Percentiles rank a stretch among this genome's conserved stretches.
phyloP scores from a whole-genome alignment of 345 rosid genomes.

The Populus davidiana region DNA sequence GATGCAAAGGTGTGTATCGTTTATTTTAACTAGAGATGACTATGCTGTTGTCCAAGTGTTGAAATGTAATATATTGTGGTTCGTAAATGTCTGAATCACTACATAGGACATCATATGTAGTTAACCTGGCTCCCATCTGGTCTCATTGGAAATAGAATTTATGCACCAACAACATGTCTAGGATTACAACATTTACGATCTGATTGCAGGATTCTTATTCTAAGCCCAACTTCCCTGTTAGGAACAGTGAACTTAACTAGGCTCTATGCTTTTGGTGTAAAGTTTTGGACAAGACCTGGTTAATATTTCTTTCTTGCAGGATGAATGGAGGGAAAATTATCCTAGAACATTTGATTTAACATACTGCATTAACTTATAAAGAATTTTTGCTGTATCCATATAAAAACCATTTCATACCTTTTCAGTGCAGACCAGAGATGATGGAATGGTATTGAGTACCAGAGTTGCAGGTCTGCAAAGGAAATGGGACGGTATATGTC shows the following conservation, averaged over 20 bases:
- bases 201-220: background rate
- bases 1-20: slow-evolving; percentile 41
- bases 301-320: background rate
- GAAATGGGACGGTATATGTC: slow-evolving; percentile 60
- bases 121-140: background rate
- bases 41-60: background rate
- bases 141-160: background rate
- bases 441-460: slow-evolving; percentile 34
- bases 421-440: slow-evolving; percentile 59
- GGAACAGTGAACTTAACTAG: background rate
- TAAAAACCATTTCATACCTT: slow-evolving; percentile 38
- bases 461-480: slow-evolving; percentile 37
- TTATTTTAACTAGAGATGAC: background rate
- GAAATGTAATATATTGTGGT: background rate
- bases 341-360: background rate
- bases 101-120: background rate
- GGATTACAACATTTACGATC: background rate
- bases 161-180: background rate
- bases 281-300: background rate
- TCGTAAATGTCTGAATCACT: background rate
- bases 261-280: background rate
- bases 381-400: slow-evolving; percentile 12
- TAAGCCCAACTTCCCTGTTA: background rate
- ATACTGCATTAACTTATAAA: background rate
- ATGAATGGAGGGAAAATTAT: background rate